Conservation (phyloP, 306 rosid species). For the Lathyrus tuberosus region DNA sequence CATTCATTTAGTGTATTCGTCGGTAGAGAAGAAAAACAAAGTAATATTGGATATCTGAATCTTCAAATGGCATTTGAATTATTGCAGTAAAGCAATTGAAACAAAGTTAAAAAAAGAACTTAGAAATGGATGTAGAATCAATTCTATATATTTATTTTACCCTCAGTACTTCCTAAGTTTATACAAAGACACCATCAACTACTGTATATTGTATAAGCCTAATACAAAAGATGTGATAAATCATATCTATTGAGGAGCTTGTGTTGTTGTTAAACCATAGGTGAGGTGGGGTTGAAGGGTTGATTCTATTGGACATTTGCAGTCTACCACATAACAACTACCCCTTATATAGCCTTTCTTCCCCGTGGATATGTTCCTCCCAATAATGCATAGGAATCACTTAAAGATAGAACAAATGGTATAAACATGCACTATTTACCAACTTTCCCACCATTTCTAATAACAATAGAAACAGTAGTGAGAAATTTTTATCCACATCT, state of each 20-base stretch:
- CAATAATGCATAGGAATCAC: constrained; percentile 89
- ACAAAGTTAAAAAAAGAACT: constrained; percentile 41
- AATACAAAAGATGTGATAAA: constrained; percentile 28
- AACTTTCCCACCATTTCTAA: constrained; percentile 40
- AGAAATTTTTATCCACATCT: constrained; percentile 33
- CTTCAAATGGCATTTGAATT: constrained; percentile 85
- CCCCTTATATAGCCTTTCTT: constrained; percentile 72
- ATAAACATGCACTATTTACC: constrained; percentile 46
- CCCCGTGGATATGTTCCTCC: constrained; percentile 56
- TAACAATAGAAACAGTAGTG: constrained; percentile 26
- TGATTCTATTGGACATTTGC: constrained; percentile 52
- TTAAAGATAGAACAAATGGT: constrained; percentile 52
- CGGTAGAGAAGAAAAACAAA: constrained; percentile 27
- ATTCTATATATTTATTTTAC: constrained; percentile 47
- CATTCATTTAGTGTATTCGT: background rate
- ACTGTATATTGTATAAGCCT: constrained; percentile 31
- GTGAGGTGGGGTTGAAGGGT: constrained; percentile 51
- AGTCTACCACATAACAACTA: constrained; percentile 59
- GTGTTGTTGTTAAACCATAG: constrained; percentile 33
- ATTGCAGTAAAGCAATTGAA: constrained; percentile 59
- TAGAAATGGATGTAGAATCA: constrained; percentile 56
- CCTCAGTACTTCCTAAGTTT: constrained; percentile 16
- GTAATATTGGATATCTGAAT: constrained; percentile 56
- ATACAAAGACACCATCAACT: constrained; percentile 32
- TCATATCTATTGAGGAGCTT: constrained; percentile 18